Evolutionary conservation across 2,329 filamentous ascomycete genomes (phyloP), one percentile per base, ranked within the genome.

Genomic region (Lecanicillium sp.): DNA sequence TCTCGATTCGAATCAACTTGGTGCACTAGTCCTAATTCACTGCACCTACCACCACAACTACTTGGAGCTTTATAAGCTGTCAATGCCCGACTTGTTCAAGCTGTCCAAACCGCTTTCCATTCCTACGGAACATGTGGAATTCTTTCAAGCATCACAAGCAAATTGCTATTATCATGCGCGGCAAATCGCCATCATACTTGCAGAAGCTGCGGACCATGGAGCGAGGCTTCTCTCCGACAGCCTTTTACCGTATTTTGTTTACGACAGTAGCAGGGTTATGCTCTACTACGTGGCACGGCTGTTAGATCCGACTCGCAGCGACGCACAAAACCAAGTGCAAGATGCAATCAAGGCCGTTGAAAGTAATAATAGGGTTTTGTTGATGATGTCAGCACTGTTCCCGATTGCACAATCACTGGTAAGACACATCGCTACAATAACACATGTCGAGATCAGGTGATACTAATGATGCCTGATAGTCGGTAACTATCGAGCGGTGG

Each of bases 261-360:
- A 67, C 45, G 65, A 69, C 38, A 68, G 65, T 44, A 67, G 62
- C 35, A 57, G 66, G 4, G 61, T 68, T 28, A 67, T 70, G 61
- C 48, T 70, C 2, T 69, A 70, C 46, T 68, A 68, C 40, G 56
- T 67, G n/a, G 65, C 63, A 4, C 58, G 64, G 13, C 47, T 68
- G 6, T 51, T 67, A 5, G 63, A 64, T 19, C 54, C 59, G 2
- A 53, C 43, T 22, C 48, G 57, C 12, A 46, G 54, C 1, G 60
- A 61, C 40, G 59, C 60, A 8, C 51, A 57, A 20, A 50, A 51
- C 6, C 58, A 57, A 38, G 56, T 65, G 39, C 51, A 51, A 13
- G 59, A 63, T n/a, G 59, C 60, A 5, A 56, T 65, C 35, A 52
- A 53, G 29, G 55, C 59, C 1, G 60, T 64, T n/a, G 57, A 63